These are phyloP conservation scores for Aristolochia contorta DNA, from an alignment of 164 flowering plant genomes.

Conservation along the genomic window DNA sequence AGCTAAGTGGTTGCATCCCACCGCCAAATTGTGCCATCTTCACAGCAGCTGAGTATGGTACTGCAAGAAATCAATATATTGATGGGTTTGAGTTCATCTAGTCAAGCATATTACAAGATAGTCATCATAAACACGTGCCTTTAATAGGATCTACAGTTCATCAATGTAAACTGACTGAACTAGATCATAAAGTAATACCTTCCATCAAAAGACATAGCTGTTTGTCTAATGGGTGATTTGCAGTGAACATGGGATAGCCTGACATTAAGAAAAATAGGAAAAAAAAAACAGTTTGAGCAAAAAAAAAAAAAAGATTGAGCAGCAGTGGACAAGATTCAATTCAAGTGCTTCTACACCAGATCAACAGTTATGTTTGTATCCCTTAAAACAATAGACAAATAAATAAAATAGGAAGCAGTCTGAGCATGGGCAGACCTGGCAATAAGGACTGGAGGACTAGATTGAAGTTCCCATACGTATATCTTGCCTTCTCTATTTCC, in stretches of 20 bases:
- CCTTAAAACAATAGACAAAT: too few species aligned
- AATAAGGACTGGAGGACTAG: constrained; percentile 82
- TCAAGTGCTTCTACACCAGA: too few species aligned
- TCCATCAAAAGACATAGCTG: constrained; percentile 96
- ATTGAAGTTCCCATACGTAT: constrained; percentile 88
- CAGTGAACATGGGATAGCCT: constrained; percentile 83
- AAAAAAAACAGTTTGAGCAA: too few species aligned
- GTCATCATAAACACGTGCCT: too few species aligned
- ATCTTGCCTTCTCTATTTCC: constrained; percentile 98
- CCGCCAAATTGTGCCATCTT: constrained; percentile 97
- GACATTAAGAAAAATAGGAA: constrained; percentile 3
- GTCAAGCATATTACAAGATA: too few species aligned
- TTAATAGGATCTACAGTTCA: too few species aligned
- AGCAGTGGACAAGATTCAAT: too few species aligned
- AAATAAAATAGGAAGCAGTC: too few species aligned
- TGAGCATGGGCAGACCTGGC: constrained; percentile 38
- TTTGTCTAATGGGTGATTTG: constrained; percentile 85
- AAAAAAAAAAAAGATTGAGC: too few species aligned
- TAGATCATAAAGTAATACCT: constrained; percentile 31
- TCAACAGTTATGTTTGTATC: too few species aligned
- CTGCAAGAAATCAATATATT: constrained; percentile 28
- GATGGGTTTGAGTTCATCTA: too few species aligned
- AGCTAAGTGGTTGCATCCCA: constrained; percentile 54
- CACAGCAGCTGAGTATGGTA: constrained; percentile 86
- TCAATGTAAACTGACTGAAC: neutral